Percentiles rank a stretch among this genome's conserved stretches.
Evolutionary conservation across 192 early-diverging fungal species (phyloP).

Genomic region (Tieghemiomyces parasiticus): DNA sequence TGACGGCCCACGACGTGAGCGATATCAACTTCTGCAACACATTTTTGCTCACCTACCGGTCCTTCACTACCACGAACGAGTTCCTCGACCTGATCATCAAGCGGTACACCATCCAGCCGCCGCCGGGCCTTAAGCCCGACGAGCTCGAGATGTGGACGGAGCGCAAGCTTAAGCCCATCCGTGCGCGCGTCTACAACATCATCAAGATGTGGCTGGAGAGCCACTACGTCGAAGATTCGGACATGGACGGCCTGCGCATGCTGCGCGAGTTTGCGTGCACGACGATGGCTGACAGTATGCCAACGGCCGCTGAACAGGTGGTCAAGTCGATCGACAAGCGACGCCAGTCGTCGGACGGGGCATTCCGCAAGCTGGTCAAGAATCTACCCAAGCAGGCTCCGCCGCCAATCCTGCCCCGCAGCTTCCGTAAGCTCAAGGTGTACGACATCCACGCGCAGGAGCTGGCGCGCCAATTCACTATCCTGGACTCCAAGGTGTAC

Average conservation of each 20-base stretch:
- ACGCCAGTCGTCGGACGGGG: constrained; percentile 36
- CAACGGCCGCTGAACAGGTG: constrained; percentile 51
- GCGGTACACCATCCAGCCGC: constrained; percentile 68
- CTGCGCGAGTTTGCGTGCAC: constrained; percentile 61
- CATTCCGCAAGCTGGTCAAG: constrained; percentile 40
- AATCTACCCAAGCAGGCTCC: constrained; percentile 50
- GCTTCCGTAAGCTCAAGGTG: constrained; percentile 58
- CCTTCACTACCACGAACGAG: constrained; percentile 67
- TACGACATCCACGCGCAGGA: constrained; percentile 86
- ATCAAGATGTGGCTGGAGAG: constrained; percentile 94
- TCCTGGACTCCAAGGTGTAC: constrained; percentile 77
- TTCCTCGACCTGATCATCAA: constrained; percentile 57
- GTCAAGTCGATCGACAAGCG: constrained; percentile 68
- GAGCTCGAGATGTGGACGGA: constrained; percentile 71
- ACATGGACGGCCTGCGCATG: constrained; percentile 53
- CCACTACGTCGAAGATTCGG: constrained; percentile 68
- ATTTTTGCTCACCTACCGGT: constrained; percentile 90
- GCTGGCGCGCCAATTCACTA: constrained; percentile 87
- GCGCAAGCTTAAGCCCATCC: constrained; percentile 74
- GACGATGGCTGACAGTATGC: constrained; percentile 54
- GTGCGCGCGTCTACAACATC: constrained; percentile 88
- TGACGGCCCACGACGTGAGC: constrained; percentile 74
- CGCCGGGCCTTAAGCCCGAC: constrained; percentile 34
- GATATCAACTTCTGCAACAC: constrained; percentile 74
- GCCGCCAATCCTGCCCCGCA: constrained; percentile 66